Base-by-base conservation (phyloP, 352 stramenopile genomes). In the Sclerospora graminicola region DNA sequence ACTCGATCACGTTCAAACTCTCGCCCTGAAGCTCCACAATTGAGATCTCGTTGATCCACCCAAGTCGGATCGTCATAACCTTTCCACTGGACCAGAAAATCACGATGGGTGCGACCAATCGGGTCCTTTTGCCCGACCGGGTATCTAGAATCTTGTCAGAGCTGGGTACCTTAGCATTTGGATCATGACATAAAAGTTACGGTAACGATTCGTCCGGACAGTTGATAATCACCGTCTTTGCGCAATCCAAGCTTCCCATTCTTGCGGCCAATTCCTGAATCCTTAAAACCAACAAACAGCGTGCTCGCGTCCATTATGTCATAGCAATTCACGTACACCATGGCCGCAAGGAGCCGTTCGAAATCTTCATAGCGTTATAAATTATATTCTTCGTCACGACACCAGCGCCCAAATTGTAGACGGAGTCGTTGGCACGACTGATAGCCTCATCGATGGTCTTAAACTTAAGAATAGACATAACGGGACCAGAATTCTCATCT, bases 251-350 rank as follows among this genome's bases (percentile, higher is more conserved):
- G 53, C 51, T 90, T 57, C 16, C 82, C 82, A 18, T 78, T 68
- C 53, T 94, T 80, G n/a, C 83, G 76, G 23, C 84, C 84, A 27
- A 90, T 63, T 23, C 82, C 84, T 14, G 75, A 90, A 60, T 91
- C 66, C 77, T 93, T 91, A 60, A 78, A 90, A 16, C 84, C 84
- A 14, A 81, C 84, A 43, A 91, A 95, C n/a, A 76, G 72, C 37
- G 92, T 83, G 44, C 78, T 76, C 9, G 60, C 54, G 43, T 95
- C 87, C 18, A 93, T 88, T 16, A 94, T 53, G 41, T 95, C 69
- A 66, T 97, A 97, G 61, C 77, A 95, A 70, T 97, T 98, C n/a
- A 98, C 76, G 54, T 91, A 95, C 30, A 97, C 84, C 8, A 95
- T 96, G 20, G 91, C 92, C 42, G 73, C 68, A 33, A 94, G 79